These are phyloP conservation scores for Sambucus nigra DNA, from an alignment of 129 eudicot species.

Conservation along the genomic window DNA sequence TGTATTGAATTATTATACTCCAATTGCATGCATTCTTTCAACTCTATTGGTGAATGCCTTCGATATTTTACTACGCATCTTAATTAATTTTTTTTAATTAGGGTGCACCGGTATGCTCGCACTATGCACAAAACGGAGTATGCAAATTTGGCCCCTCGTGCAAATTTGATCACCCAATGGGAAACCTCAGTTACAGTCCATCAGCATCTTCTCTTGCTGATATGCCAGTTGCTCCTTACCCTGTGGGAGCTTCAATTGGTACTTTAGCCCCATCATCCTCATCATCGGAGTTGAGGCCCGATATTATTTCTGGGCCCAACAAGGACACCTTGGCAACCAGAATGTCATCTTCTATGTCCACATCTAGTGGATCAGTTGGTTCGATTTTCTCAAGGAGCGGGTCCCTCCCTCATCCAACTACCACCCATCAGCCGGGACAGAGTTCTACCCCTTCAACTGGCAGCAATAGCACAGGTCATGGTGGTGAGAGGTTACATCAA, in stretches of 20 bases:
- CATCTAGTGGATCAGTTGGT: constrained; percentile 48
- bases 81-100: constrained; percentile 8
- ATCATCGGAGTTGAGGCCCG: constrained; percentile 70
- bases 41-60: neutral
- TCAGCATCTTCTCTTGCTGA: constrained; percentile 84
- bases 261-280: constrained; percentile 81
- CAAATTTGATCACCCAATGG: constrained; percentile 85
- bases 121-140: constrained; percentile 66
- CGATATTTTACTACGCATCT: neutral
- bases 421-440: constrained; percentile 27
- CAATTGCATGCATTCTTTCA: neutral
- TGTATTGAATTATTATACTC: neutral
- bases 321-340: constrained; percentile 29
- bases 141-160: constrained; percentile 86
- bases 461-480: constrained; percentile 27
- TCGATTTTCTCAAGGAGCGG: constrained; percentile 34
- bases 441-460: constrained; percentile 30
- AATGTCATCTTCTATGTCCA: constrained; percentile 23
- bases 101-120: constrained; percentile 81
- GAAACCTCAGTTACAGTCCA: constrained; percentile 68
- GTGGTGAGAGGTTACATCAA: constrained; percentile 30
- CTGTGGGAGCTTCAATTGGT: constrained; percentile 55
- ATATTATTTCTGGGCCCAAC: constrained; percentile 28
- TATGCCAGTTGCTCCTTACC: constrained; percentile 83
- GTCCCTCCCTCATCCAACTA: constrained; percentile 27